These are phyloP conservation scores for Vaccinium corymbosum DNA, from an alignment of 148 eudicot genomes.

Conservation along the genomic window DNA sequence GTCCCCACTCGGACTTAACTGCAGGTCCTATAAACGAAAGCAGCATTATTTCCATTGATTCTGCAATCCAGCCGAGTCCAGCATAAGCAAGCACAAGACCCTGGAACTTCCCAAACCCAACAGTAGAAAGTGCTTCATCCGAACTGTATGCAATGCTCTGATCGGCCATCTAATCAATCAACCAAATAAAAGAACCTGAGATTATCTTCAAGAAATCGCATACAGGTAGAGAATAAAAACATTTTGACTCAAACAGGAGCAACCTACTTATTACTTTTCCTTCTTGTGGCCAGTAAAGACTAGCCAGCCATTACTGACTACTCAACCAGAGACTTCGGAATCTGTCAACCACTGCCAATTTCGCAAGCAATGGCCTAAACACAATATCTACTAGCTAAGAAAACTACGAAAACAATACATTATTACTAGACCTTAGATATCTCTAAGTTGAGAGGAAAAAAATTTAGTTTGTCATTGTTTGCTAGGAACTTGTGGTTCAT, in stretches of 20 bases:
- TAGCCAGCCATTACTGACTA: not conserved
- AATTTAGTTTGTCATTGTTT: not conserved
- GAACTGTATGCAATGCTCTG: conserved; percentile 14
- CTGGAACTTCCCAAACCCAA: conserved; percentile 41
- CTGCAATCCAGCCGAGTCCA: conserved; percentile 45
- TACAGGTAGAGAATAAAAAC: not conserved
- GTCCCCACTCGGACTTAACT: conserved; percentile 33
- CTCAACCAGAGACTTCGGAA: not conserved
- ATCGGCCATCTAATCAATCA: conserved; percentile 25
- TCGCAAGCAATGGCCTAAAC: not conserved
- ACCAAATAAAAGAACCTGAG: not conserved
- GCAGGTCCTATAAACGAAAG: conserved; percentile 44
- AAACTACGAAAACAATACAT: not conserved
- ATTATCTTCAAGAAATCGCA: not conserved
- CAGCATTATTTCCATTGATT: conserved; percentile 41
- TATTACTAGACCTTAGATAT: not conserved
- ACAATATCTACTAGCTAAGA: not conserved
- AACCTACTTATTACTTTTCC: not conserved
- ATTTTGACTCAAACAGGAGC: not conserved
- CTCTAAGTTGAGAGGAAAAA: not conserved
- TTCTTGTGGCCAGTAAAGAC: not conserved
- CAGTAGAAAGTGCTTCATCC: conserved; percentile 30
- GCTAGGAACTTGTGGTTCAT: not conserved
- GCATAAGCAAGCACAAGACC: conserved; percentile 34
- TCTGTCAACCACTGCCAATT: conserved; percentile 8